Base-by-base conservation (phyloP, 345 rosid species). In the Eucalyptus tenuipes region DNA sequence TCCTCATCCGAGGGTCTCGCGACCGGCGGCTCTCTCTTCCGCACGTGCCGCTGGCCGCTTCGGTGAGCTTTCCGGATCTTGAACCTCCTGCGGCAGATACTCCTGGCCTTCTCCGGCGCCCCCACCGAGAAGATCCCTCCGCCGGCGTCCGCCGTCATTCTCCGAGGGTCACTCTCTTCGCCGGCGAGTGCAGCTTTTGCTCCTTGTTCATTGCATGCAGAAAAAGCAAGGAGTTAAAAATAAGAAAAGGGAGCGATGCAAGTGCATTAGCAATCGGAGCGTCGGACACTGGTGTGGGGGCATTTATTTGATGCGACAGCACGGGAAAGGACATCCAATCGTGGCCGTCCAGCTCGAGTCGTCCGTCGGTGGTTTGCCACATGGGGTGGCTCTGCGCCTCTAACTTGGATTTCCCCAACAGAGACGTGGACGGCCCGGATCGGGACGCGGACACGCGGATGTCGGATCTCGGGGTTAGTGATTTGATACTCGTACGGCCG, bases 351-450 rank as follows among this genome's bases (percentile, higher is more conserved):
- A 88, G 80, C 47, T 47, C 40, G 8, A 24, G 22, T 86, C 87
- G 86, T 88, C 86, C 59, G 47, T 86, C 15, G 66, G 85, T 29
- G 31, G 57, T 49, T 66, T 66, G 95, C 93, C 97, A 94, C 93
- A 85, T 90, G 95, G 91, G 68, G 91, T 87, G 85, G 91, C 24
- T 49, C 37, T 7, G 45, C 27, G 29, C 82, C 82, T 75, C 47
- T 20, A 37, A 40, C 82, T 86, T 66, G 89, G 90, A 88, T 88
- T 89, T 89, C 92, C 81, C 52, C 50, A 47, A 40, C 9, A 16
- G 87, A 87, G 89, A 92, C 92, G 93, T 90, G 93, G 93, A 90
- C 91, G 91, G 91, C 44, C 7, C 13, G 37, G 88, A 87, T 89
- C 6, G 64, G 4, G 3, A 2, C 9, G 24, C 24, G 24, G 89